Conservation (phyloP, 108 stramenopile species). For the Nitzschia inconspicua region DNA sequence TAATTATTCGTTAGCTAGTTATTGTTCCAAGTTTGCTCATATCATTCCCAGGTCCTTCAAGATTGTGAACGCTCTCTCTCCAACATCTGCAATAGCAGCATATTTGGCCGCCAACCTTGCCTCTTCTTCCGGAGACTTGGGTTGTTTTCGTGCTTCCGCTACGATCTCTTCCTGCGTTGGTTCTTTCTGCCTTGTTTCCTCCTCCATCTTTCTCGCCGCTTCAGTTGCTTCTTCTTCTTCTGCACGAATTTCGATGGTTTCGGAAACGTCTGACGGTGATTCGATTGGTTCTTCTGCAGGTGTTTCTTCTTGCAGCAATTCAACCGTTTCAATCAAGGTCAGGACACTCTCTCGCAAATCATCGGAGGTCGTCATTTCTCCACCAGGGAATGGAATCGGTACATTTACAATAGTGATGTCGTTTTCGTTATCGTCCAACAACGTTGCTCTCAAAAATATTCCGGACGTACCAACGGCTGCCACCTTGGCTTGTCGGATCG, state of each 20-base stretch:
- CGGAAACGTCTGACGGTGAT: too few species aligned
- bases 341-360: conserved; percentile 11
- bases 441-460: conserved; percentile 8
- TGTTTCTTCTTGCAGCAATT: background rate
- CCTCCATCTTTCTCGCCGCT: too few species aligned
- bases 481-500: background rate
- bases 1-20: too few species aligned
- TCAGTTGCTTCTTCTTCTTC: too few species aligned
- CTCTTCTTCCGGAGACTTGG: conserved; percentile 44
- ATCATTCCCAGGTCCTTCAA: conserved; percentile 53
- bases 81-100: conserved; percentile 38
- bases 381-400: background rate
- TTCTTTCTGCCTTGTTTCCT: too few species aligned
- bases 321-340: conserved; percentile 12
- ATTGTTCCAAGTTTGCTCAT: too few species aligned
- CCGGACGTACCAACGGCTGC: conserved; percentile 15
- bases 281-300: background rate
- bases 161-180: too few species aligned
- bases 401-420: background rate
- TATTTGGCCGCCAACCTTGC: conserved; percentile 43
- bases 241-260: too few species aligned
- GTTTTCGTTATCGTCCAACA: background rate
- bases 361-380: background rate
- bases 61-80: conserved; percentile 47
- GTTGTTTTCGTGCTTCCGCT: too few species aligned